Base-by-base conservation (phyloP, 2,329 filamentous ascomycete genomes). In the Lachnellula occidentalis region DNA sequence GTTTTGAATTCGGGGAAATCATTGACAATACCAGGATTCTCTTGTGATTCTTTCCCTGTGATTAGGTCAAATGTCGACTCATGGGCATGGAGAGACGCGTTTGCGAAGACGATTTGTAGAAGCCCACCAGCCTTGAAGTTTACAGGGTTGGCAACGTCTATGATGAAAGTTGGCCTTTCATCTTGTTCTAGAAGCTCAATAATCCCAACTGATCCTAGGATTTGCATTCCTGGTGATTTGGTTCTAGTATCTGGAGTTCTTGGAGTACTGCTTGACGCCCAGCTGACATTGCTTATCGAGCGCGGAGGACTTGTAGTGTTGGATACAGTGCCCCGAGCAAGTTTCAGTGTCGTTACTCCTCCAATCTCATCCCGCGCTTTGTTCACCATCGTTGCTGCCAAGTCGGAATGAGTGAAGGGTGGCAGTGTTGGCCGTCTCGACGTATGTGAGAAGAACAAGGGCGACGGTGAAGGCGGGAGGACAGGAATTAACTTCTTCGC, bases 141-240 rank as follows among this genome's bases (percentile, higher is more conserved):
- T n/a, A 72, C 69, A 1, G 75, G 69, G 63, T 86, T 81, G 7
- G 75, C 74, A 49, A 88, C 71, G 64, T 92, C 88, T 34, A 92
- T 75, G 42, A 92, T 78, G 63, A 92, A 90, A 0, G 86, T 88
- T 2, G 88, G 89, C 46, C 89, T 76, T 48, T 86, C 81, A 67
- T 94, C 89, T 61, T 87, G 81, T 65, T 92, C 88, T 41, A 94
- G 70, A 39, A 92, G 73, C 68, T 92, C 89, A 19, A 86, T 71
- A 9, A 90, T 78, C 22, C 86, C 85, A 50, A 91, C 76, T 24
- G 79, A 79, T 42, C 81, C 80, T 4, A 92, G 74, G 49, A 82
- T 72, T 50, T 82, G 77, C 45, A 82, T 59, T 5, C 76, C 74
- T 2, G 80, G 74, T 1, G 74, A 43, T 51, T 75, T 71, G 5